These are phyloP conservation scores for Carex myosuroides DNA, from an alignment of 176 grass and related monocot species.

Conservation along the genomic window DNA sequence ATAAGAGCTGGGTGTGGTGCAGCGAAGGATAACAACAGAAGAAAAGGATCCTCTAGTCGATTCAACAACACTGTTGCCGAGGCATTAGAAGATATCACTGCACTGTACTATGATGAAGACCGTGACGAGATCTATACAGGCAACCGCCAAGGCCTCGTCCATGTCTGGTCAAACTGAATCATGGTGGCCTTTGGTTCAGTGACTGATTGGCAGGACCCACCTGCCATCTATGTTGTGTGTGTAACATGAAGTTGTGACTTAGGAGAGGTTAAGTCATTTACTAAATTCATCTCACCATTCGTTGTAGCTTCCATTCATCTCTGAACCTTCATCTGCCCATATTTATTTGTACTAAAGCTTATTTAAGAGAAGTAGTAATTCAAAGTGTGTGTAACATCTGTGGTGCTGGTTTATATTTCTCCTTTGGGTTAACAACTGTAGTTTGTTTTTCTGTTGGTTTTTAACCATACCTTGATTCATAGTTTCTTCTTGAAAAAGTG, in stretches of 20 bases:
- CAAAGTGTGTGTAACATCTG: neutral
- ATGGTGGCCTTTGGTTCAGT: neutral
- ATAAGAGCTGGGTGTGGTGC: slow-evolving; percentile 38
- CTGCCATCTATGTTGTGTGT: neutral
- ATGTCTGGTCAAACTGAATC: slow-evolving; percentile 86
- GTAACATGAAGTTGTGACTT: slow-evolving; percentile 7
- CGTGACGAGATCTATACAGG: slow-evolving; percentile 88
- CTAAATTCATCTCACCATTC: slow-evolving; percentile 10
- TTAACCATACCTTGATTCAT: neutral
- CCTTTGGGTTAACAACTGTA: neutral
- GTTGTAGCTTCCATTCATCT: slow-evolving; percentile 2
- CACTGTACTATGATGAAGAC: slow-evolving; percentile 80
- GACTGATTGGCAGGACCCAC: neutral
- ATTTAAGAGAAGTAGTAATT: slow-evolving; percentile 4
- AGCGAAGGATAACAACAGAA: slow-evolving; percentile 24
- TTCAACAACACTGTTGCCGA: slow-evolving; percentile 55
- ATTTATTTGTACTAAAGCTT: slow-evolving; percentile 14
- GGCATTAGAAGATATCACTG: slow-evolving; percentile 83
- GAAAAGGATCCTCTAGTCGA: slow-evolving; percentile 24
- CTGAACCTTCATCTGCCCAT: neutral
- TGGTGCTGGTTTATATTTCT: neutral
- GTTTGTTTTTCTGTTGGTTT: neutral
- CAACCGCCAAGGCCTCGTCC: slow-evolving; percentile 72
- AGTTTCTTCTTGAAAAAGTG: neutral
- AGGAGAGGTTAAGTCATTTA: slow-evolving; percentile 1